Base-by-base conservation (phyloP, 768 basidiomycete genomes). In the Tricholoma flavovirens region DNA sequence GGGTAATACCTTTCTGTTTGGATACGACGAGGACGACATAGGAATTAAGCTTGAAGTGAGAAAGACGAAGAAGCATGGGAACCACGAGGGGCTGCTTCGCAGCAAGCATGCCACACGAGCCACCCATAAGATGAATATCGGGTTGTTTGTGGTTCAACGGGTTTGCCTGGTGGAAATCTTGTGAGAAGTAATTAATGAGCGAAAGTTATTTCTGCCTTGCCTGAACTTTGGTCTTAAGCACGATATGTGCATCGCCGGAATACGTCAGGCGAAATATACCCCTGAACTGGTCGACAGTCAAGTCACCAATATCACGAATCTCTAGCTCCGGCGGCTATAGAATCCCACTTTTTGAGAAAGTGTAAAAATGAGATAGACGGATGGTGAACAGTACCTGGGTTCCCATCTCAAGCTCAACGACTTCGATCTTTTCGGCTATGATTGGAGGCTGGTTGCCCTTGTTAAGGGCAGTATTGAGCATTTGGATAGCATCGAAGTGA, bases 331-430 rank as follows among this genome's bases (percentile, higher is more conserved):
- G 97, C 10, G 97, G 96, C 93, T 98, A 62, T 24, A 24, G 21
- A 12, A 45, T 22, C 22, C 11, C 1, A 22, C 11, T 22, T 10
- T 30, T 58, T 51, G 49, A 50, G 51, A 53, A 56, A 51, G 32
- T 53, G 38, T 19, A 12, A 12, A 19, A 35, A 24, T 54, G 22
- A 42, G 17, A 46, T 21, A 33, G 46, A 33, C n/a, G 55, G 32
- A 26, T 55, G 17, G 10, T 24, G 56, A 21, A 26, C 30, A 54
- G n/a, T 58, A 93, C 95, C 78, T 96, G 88, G 2, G 90, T 93
- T 35, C 97, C 97, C 97, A 99, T 98, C 73, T 98, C 89, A n/a
- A 99, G 76, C 69, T 98, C 97, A 53, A 97, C 90, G 29, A 99
- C 97, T 70, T 98, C 93, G 60, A 99, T 98, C 71, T 83, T 87